Evolutionary conservation across 768 basidiomycete genomes (phyloP).

Genomic region (Lactarius trivialis): DNA sequence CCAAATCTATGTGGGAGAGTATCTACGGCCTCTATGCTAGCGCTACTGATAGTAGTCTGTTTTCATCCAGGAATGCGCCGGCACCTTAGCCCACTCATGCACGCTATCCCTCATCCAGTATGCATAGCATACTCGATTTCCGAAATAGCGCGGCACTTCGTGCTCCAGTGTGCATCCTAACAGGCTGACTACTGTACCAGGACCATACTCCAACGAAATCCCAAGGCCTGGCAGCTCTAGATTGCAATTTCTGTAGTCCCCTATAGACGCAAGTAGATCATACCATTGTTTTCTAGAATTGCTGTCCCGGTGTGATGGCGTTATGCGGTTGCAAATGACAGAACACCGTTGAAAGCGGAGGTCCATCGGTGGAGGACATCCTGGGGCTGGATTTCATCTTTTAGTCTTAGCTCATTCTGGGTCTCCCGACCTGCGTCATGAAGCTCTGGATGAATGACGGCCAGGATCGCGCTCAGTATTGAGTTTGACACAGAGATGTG

Average conservation of each 20-base stretch:
- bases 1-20: too few relatives aligned
- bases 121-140: background rate
- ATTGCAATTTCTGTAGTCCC: background rate
- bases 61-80: background rate
- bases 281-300: background rate
- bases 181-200: background rate
- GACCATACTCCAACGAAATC: background rate
- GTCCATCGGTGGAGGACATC: background rate
- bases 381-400: background rate
- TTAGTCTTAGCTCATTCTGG: background rate
- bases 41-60: background rate
- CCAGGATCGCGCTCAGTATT: background rate
- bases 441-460: background rate
- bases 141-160: background rate
- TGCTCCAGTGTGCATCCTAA: background rate
- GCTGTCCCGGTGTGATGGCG: background rate
- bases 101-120: background rate
- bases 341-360: background rate
- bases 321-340: background rate
- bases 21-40: too few relatives aligned
- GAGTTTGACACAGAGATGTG: background rate
- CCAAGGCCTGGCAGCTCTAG: background rate
- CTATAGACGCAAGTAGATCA: background rate
- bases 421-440: background rate
- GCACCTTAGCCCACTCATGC: background rate